Evolutionary conservation across 345 rosid species (phyloP), one percentile per base, ranked within the genome.

Genomic region (Adansonia digitata): DNA sequence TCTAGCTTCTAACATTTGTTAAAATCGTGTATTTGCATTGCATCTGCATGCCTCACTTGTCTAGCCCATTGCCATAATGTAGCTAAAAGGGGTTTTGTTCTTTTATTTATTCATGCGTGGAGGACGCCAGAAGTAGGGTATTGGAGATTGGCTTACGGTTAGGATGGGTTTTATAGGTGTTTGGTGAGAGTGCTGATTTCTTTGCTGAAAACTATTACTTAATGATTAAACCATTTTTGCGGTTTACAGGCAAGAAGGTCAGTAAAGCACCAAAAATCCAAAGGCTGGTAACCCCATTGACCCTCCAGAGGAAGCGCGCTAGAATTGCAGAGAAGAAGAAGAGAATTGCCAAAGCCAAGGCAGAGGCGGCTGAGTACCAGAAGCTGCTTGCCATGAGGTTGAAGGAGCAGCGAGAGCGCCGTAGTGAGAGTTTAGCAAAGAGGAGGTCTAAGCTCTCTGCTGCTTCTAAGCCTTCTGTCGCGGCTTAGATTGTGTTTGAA

Each of bases 321-420:
- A 88, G 85, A 61, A 85, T 82, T 76, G 80, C 86, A 3, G 86
- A 85, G 8, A 84, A 88, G 80, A 88, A 84, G 85, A 86, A 80
- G 75, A 84, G 89, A 74, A 84, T 81, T 27, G 83, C 84, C 3
- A 88, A 85, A 87, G 87, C 91, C 72, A 85, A 85, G 83, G 20
- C 87, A 12, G 91, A 85, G 63, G 89, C 91, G 26, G 89, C 89
- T 0, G 89, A 88, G 35, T 84, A 88, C 83, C 89, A 85, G 79
- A 84, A 82, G 60, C 88, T 84, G 10, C 85, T 85, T 2, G 87
- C 86, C 56, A 64, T 76, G 2, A 74, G 91, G 69, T 74, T 85
- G 87, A 89, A 88, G 90, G 94, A 90, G 82, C 94, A 90, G 74
- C 76, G 92, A 2, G 94, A 85, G 5, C 87, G 84, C 29, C 87